A percentile compares a stretch with the other conserved stretches of the same genome.
phyloP scores from a whole-genome alignment of 192 early-diverging fungal genomes.

The Chytriomyces hyalinus region DNA sequence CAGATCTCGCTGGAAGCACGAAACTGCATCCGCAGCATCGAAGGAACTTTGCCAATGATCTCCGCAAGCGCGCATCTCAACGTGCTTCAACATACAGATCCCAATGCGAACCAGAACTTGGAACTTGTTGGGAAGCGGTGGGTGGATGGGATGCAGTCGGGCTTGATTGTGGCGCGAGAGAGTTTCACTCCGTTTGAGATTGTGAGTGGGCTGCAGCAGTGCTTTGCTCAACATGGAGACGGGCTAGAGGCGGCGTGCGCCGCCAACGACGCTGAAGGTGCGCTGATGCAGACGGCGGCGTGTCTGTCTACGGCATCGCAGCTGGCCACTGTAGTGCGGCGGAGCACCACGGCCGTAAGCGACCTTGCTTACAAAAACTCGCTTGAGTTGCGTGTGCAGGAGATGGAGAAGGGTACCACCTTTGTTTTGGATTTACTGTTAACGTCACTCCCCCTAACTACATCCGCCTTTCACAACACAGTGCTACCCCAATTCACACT shows the following conservation, averaged over 20 bases:
- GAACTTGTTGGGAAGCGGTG: constrained; percentile 34
- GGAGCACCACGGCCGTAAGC: constrained; percentile 32
- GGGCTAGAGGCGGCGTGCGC: constrained; percentile 26
- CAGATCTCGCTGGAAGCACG: constrained; percentile 33
- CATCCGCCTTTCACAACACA: constrained; percentile 4
- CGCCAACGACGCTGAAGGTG: constrained; percentile 15
- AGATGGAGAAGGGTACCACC: constrained; percentile 40
- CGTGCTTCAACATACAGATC: constrained; percentile 30
- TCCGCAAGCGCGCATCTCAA: constrained; percentile 32
- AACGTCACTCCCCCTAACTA: background rate
- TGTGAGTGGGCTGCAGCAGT: background rate
- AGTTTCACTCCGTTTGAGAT: constrained; percentile 23
- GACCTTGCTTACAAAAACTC: constrained; percentile 38
- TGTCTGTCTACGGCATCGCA: constrained; percentile 38
- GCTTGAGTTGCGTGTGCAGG: constrained; percentile 41
- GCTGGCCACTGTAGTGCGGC: constrained; percentile 37
- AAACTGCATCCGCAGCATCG: constrained; percentile 15
- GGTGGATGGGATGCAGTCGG: constrained; percentile 45
- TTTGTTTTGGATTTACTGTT: constrained; percentile 25
- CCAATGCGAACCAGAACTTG: constrained; percentile 33
- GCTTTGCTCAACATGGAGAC: constrained; percentile 41
- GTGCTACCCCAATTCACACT: constrained; percentile 37
- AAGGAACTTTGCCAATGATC: constrained; percentile 24
- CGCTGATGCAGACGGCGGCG: constrained; percentile 20
- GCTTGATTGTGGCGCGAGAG: constrained; percentile 23